Evolutionary conservation across 2,329 filamentous ascomycete genomes (phyloP).

Genomic region (Xylariomycetidae sp.): DNA sequence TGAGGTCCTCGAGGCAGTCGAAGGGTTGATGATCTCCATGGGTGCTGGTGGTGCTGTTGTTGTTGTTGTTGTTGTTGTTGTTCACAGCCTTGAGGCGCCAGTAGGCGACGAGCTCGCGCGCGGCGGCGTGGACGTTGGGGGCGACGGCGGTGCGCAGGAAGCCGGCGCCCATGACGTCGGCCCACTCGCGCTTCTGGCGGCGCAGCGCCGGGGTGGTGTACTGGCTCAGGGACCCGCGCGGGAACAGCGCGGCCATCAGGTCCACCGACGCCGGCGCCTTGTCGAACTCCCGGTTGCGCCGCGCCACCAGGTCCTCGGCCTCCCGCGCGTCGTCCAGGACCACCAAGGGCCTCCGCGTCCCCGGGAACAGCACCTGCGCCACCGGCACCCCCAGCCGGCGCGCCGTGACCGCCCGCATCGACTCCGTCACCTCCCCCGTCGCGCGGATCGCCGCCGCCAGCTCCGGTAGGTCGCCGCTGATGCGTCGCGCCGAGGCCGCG

Average conservation of each 20-base stretch:
- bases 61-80: too few species aligned
- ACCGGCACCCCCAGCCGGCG: slow-evolving; percentile 8
- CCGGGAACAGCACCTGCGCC: slow-evolving; percentile 10
- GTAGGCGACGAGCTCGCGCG: slow-evolving; percentile 20
- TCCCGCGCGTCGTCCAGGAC: slow-evolving; percentile 14
- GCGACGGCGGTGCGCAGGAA: slow-evolving; percentile 25
- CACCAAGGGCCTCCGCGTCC: slow-evolving; percentile 13
- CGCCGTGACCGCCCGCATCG: slow-evolving; percentile 5
- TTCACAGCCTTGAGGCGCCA: slow-evolving; percentile 23
- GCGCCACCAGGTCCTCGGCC: slow-evolving; percentile 15
- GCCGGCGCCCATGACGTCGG: slow-evolving; percentile 23
- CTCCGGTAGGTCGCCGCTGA: slow-evolving; percentile 9
- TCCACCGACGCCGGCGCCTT: slow-evolving; percentile 17
- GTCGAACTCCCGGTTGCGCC: slow-evolving; percentile 24
- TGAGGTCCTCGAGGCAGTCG: slow-evolving; percentile 26
- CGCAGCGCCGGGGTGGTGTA: slow-evolving; percentile 21
- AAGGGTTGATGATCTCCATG: slow-evolving; percentile 22
- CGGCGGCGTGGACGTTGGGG: slow-evolving; percentile 19
- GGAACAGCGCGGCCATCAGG: slow-evolving; percentile 21
- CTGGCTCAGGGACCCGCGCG: slow-evolving; percentile 20
- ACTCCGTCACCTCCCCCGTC: slow-evolving; percentile 4
- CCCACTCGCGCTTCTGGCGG: slow-evolving; percentile 23
- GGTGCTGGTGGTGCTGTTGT: too few species aligned
- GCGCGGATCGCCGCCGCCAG: slow-evolving; percentile 4
- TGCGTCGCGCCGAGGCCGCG: slow-evolving; percentile 7